Percentiles rank a stretch among this genome's conserved stretches.
phyloP scores from a whole-genome alignment of 768 basidiomycete species.

The Tephrocybe sp. region DNA sequence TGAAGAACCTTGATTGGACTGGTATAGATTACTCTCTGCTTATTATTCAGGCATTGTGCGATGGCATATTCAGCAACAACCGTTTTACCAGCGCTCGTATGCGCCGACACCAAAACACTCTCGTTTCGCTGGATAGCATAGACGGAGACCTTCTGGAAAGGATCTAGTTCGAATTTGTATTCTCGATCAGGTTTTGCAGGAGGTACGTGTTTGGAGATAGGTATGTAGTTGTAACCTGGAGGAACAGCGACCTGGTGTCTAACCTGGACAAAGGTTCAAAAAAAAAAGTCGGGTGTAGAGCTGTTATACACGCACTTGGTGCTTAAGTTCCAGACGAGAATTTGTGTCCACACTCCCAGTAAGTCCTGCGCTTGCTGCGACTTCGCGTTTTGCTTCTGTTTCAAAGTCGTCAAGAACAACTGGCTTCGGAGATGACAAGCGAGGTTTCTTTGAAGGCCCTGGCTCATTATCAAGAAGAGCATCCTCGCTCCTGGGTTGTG shows the following conservation, averaged over 20 bases:
- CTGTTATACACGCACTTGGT: slow-evolving; percentile 58
- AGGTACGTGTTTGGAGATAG: slow-evolving; percentile 90
- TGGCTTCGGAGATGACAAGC: slow-evolving; percentile 65
- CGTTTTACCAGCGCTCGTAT: slow-evolving; percentile 98
- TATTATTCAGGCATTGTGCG: slow-evolving; percentile 90
- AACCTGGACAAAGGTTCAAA: slow-evolving; percentile 49
- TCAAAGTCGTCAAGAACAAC: slow-evolving; percentile 93
- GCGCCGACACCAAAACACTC: slow-evolving; percentile 95
- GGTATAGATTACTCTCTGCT: slow-evolving; percentile 97
- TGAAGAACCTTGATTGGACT: slow-evolving; percentile 95
- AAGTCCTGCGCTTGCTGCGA: slow-evolving; percentile 86
- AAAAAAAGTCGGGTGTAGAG: background rate
- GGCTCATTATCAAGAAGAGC: slow-evolving; percentile 30
- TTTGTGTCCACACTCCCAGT: slow-evolving; percentile 71
- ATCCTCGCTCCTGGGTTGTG: slow-evolving; percentile 18
- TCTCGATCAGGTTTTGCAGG: slow-evolving; percentile 87
- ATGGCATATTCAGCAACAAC: slow-evolving; percentile 99
- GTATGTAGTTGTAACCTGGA: slow-evolving; percentile 84
- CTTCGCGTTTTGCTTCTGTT: slow-evolving; percentile 89
- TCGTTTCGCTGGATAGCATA: slow-evolving; percentile 96
- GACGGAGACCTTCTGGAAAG: slow-evolving; percentile 94
- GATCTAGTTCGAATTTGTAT: slow-evolving; percentile 96
- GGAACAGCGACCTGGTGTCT: slow-evolving; percentile 97
- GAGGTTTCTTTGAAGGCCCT: slow-evolving; percentile 56
- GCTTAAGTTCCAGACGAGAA: slow-evolving; percentile 71